Evolutionary conservation across 75 land plant species (phyloP).

Genomic region (Adiantum capillusveneris): DNA sequence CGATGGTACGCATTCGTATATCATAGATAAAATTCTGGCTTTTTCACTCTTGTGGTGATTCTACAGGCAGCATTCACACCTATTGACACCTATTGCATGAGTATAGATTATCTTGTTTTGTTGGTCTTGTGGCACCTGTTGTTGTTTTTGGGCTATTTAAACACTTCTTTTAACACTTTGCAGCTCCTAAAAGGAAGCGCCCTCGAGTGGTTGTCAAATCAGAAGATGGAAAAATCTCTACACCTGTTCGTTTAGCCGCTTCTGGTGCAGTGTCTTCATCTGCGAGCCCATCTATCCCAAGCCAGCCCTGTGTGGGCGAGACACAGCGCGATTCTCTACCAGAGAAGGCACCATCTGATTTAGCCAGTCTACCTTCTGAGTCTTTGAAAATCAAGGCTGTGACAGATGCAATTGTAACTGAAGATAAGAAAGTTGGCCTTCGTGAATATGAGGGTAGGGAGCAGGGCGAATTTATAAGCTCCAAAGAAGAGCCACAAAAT

Average conservation of each 20-base stretch:
- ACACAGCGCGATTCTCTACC: background rate
- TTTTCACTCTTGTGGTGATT: too few relatives aligned
- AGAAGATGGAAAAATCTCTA: conserved; percentile 10
- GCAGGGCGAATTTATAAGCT: background rate
- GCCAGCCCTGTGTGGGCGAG: background rate
- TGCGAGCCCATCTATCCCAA: background rate
- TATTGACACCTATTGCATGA: too few relatives aligned
- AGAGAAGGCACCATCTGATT: background rate
- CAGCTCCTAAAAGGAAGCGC: conserved; percentile 23
- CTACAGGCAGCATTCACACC: too few relatives aligned
- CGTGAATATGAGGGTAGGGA: background rate
- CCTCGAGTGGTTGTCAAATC: conserved; percentile 13
- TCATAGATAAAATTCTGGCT: too few relatives aligned
- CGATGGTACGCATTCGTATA: too few relatives aligned
- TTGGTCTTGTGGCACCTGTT: too few relatives aligned
- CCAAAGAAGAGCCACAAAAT: too few relatives aligned
- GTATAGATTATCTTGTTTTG: too few relatives aligned
- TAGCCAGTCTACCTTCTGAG: background rate
- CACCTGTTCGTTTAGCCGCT: background rate
- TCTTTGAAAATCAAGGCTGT: background rate
- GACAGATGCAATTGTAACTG: background rate
- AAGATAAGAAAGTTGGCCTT: background rate
- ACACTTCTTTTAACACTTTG: background rate
- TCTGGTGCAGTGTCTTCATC: conserved; percentile 1
- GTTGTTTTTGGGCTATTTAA: too few relatives aligned